Conservation (phyloP, 352 stramenopile species). For the Phytophthora macrochlamydospora region DNA sequence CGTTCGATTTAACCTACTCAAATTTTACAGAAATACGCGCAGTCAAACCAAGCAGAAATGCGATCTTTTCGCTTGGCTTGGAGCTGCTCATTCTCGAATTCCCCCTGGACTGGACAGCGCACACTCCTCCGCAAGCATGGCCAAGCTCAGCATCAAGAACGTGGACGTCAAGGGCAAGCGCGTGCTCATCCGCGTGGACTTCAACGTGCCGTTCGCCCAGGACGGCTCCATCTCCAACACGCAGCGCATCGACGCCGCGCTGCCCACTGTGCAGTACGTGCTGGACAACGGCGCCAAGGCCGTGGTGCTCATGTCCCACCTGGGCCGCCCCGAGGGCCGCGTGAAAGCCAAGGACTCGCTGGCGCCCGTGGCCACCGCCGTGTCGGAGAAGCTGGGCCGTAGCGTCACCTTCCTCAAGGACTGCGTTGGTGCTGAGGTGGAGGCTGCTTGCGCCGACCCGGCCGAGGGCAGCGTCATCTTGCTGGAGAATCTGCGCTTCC, state of each 20-base stretch:
- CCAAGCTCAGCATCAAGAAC: constrained; percentile 92
- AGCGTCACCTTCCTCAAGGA: constrained; percentile 95
- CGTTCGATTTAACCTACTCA: no score
- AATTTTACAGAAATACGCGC: no score
- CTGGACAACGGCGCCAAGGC: constrained; percentile 97
- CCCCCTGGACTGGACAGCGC: constrained; percentile 21
- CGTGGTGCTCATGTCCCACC: constrained; percentile 98
- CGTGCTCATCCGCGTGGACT: constrained; percentile 99
- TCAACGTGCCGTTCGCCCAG: constrained; percentile 98
- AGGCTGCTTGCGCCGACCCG: constrained; percentile 71
- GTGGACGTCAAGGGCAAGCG: constrained; percentile 96
- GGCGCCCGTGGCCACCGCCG: constrained; percentile 90
- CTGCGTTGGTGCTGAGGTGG: constrained; percentile 94
- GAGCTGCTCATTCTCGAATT: constrained; percentile 35
- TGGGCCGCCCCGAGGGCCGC: constrained; percentile 97
- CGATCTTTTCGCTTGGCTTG: no score
- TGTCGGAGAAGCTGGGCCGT: constrained; percentile 92
- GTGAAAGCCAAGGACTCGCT: constrained; percentile 96
- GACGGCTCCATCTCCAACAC: constrained; percentile 98
- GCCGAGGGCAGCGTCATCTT: constrained; percentile 92
- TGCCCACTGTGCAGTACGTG: constrained; percentile 98
- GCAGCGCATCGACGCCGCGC: constrained; percentile 97
- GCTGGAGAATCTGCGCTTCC: constrained; percentile 99
- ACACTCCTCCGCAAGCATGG: constrained; percentile 46
- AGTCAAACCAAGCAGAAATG: no score